A percentile compares a stretch with the other conserved stretches of the same genome.
Evolutionary conservation across 345 rosid species (phyloP).

Genomic region (Linum lewisii): DNA sequence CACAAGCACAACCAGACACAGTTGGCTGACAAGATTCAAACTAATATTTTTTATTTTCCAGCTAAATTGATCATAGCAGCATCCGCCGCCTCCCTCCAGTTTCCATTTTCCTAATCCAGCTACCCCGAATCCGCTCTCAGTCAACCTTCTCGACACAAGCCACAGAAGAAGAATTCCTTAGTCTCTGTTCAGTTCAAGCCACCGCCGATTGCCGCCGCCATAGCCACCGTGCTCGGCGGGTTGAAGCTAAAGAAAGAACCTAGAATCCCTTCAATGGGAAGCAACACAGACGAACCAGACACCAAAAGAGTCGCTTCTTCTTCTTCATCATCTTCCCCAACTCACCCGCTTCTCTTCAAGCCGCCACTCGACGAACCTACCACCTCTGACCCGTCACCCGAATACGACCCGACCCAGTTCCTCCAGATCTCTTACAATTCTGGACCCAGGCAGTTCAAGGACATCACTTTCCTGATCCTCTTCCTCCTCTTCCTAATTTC

Average conservation of each 20-base stretch:
- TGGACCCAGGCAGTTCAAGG: conserved; percentile 70
- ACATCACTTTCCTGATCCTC: conserved; percentile 61
- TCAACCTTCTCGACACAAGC: too few species aligned
- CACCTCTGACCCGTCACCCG: conserved; percentile 22
- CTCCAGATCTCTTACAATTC: conserved; percentile 80
- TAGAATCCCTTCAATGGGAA: conserved; percentile 35
- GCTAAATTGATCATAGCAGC: neutral
- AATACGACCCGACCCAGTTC: conserved; percentile 60
- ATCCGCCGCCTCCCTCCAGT: neutral
- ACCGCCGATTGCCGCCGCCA: neutral
- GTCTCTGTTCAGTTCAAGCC: neutral
- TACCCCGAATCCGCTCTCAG: too few species aligned
- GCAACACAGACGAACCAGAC: conserved; percentile 32
- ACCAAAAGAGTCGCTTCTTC: conserved; percentile 23
- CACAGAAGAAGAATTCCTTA: too few species aligned
- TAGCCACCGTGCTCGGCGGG: too few species aligned
- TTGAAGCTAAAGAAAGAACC: too few species aligned
- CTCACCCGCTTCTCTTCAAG: conserved; percentile 60
- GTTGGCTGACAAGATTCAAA: too few species aligned
- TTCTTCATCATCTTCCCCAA: conserved; percentile 32
- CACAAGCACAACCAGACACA: too few species aligned
- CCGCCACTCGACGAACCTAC: conserved; percentile 33
- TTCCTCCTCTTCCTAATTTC: conserved; percentile 45
- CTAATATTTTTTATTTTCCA: too few species aligned
- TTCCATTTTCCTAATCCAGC: too few species aligned